A percentile compares a stretch with the other conserved stretches of the same genome.
These are phyloP conservation scores for Pestalotiopsis sp. DNA, from an alignment of 2,329 filamentous ascomycete genomes.

Conservation along the genomic window DNA sequence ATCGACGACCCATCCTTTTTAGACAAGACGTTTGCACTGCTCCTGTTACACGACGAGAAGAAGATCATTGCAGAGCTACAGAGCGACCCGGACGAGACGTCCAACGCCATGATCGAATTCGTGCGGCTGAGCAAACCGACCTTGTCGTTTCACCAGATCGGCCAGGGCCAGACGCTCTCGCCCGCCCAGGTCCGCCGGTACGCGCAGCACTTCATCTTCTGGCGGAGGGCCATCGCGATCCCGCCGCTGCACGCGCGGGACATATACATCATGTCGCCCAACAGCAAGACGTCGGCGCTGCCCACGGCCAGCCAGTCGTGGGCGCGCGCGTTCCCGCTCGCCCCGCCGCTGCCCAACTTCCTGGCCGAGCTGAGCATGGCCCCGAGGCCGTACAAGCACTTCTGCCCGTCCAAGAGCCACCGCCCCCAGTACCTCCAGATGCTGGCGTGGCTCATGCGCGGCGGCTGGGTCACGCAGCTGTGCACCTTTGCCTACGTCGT, in stretches of 20 bases:
- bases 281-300: conserved; percentile 77
- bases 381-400: conserved; percentile 79
- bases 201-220: conserved; percentile 92
- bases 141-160: conserved; percentile 71
- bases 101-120: conserved; percentile 79
- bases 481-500: conserved; percentile 90
- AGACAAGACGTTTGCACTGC: conserved; percentile 83
- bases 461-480: conserved; percentile 91
- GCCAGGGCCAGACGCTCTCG: conserved; percentile 71
- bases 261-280: conserved; percentile 88
- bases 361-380: conserved; percentile 80
- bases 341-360: conserved; percentile 83
- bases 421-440: conserved; percentile 87
- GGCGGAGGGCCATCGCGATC: conserved; percentile 89
- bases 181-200: conserved; percentile 83
- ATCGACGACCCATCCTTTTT: conserved; percentile 68
- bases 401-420: conserved; percentile 87
- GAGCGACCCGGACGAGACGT: conserved; percentile 74
- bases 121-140: conserved; percentile 74
- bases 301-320: conserved; percentile 72
- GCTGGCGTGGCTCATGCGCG: conserved; percentile 88
- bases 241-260: conserved; percentile 88
- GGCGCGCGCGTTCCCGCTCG: conserved; percentile 77
- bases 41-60: conserved; percentile 82
- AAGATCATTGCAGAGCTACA: conserved; percentile 75